Evolutionary conservation across 345 rosid species (phyloP).

Genomic region (Nasturtium officinale): DNA sequence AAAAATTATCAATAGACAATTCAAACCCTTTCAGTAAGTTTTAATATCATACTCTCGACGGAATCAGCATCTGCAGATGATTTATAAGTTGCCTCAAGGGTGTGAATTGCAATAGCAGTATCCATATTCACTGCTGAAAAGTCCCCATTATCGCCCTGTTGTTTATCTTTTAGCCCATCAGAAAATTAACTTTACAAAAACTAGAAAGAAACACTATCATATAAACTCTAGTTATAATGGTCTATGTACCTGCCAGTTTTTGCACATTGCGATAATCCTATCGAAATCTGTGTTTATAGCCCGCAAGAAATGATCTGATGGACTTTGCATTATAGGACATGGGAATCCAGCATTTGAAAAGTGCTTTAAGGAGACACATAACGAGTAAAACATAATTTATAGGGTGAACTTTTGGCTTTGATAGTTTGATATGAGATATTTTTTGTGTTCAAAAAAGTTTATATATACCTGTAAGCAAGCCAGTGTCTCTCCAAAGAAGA

Average conservation of each 20-base stretch:
- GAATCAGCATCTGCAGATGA: conserved; percentile 91
- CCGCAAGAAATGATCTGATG: conserved; percentile 97
- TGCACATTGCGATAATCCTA: conserved; percentile 98
- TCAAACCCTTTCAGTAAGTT: conserved; percentile 80
- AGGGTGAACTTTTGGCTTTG: conserved; percentile 6
- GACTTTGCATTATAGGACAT: conserved; percentile 99
- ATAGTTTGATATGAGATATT: background rate
- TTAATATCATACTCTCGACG: conserved; percentile 75
- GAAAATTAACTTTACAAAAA: conserved; percentile 3
- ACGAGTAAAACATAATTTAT: background rate
- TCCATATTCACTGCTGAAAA: conserved; percentile 99
- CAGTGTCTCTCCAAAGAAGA: conserved; percentile 96
- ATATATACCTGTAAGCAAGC: conserved; percentile 90
- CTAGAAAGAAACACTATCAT: background rate
- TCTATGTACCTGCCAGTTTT: conserved; percentile 85
- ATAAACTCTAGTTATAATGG: background rate
- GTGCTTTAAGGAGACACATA: conserved; percentile 57
- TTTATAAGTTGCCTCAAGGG: conserved; percentile 95
- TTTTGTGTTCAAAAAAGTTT: background rate
- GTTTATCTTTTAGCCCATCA: background rate
- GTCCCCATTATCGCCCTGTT: conserved; percentile 95
- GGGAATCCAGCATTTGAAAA: conserved; percentile 99
- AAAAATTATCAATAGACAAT: background rate
- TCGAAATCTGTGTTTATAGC: conserved; percentile 98
- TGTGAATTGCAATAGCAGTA: conserved; percentile 96